Evolutionary conservation across 805 yeast species (phyloP).

Genomic region (Sungouiozyma ichnusensis): DNA sequence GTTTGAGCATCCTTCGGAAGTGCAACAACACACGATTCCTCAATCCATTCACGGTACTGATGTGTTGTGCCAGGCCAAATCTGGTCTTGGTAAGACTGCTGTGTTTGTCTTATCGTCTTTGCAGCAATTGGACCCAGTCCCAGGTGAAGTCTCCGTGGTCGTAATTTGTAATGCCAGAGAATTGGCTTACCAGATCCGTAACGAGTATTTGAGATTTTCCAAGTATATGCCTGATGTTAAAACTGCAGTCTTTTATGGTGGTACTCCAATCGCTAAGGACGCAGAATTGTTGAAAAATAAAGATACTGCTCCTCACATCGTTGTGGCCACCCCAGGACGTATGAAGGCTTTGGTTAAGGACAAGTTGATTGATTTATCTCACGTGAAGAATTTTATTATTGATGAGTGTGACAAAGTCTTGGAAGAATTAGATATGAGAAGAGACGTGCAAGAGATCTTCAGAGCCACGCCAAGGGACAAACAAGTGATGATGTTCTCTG

Average conservation of each 20-base stretch:
- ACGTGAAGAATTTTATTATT: conserved; percentile 86
- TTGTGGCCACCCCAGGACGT: conserved; percentile 98
- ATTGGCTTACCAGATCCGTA: conserved; percentile 94
- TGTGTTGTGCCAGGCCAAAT: conserved; percentile 97
- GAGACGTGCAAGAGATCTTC: conserved; percentile 97
- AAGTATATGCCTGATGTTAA: conserved; percentile 97
- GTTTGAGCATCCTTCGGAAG: conserved; percentile 99
- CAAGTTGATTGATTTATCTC: conserved; percentile 73
- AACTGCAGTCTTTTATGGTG: conserved; percentile 96
- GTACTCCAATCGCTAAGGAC: conserved; percentile 77
- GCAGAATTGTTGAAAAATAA: conserved; percentile 80
- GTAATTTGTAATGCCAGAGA: conserved; percentile 98
- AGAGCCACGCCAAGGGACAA: conserved; percentile 96
- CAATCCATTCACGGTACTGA: conserved; percentile 97
- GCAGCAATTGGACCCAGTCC: conserved; percentile 94
- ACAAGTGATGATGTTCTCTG: conserved; percentile 99
- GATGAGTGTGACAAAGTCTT: conserved; percentile 98
- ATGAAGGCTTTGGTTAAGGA: conserved; percentile 89
- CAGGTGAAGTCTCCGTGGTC: conserved; percentile 90
- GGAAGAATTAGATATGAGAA: conserved; percentile 88
- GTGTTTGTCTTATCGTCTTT: conserved; percentile 92
- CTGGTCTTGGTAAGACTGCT: conserved; percentile 99
- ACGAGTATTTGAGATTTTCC: conserved; percentile 94
- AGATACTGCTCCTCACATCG: conserved; percentile 91
- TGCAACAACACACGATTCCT: conserved; percentile 96